Percentiles rank a stretch among this genome's conserved stretches.
Evolutionary conservation across 192 early-diverging fungal species (phyloP).

Genomic region (Gonapodya sp.): DNA sequence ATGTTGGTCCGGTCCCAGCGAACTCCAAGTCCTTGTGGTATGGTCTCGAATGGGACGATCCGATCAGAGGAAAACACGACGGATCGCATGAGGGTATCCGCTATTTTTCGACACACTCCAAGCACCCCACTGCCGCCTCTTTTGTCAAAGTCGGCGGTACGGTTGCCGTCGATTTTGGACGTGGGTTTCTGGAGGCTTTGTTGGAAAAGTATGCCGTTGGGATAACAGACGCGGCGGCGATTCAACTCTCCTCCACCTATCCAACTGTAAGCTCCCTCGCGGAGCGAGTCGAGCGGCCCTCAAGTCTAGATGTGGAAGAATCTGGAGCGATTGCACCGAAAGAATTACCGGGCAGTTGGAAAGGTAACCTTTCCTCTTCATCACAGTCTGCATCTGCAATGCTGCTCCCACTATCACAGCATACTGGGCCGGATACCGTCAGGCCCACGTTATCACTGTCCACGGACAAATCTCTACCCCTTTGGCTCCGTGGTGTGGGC

Average conservation of each 20-base stretch:
- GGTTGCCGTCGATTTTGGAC: conserved; percentile 23
- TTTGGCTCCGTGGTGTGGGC: neutral
- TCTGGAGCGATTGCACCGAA: neutral
- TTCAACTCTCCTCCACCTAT: conserved; percentile 21
- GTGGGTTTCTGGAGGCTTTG: conserved; percentile 29
- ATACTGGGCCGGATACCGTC: neutral
- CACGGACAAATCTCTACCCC: neutral
- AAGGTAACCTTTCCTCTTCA: neutral
- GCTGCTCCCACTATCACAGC: neutral
- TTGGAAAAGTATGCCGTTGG: conserved; percentile 30
- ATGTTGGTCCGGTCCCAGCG: conserved; percentile 30
- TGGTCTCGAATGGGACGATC: conserved; percentile 55
- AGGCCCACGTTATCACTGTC: no score
- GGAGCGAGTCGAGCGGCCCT: no score
- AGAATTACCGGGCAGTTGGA: neutral
- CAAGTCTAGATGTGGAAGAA: neutral
- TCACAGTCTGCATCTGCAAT: neutral
- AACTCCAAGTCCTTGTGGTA: conserved; percentile 42
- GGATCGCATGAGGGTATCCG: conserved; percentile 36
- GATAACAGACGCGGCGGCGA: conserved; percentile 17
- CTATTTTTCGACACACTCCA: conserved; percentile 29
- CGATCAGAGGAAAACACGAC: conserved; percentile 46
- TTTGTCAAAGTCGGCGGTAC: conserved; percentile 40
- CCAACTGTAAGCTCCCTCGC: conserved; percentile 28
- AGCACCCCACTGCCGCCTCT: conserved; percentile 35